phyloP scores from a whole-genome alignment of 2,329 filamentous ascomycete species.

The Cadophora gregata region DNA sequence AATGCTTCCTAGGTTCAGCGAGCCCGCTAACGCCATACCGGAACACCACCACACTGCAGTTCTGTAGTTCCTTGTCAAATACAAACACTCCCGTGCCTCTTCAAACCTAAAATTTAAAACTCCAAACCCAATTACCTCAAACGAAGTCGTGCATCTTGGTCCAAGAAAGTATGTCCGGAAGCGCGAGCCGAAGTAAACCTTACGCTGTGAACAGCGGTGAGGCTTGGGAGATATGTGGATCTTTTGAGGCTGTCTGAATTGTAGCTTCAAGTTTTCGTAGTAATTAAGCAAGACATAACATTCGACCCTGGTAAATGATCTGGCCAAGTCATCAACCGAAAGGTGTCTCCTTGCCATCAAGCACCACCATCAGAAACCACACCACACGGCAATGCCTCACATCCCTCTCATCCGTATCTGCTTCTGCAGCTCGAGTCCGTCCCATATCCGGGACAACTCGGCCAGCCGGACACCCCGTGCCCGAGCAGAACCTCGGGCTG shows the following conservation, averaged over 20 bases:
- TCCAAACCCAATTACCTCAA: neutral
- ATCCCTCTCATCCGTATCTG: neutral
- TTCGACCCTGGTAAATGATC: neutral
- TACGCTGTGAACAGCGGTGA: neutral
- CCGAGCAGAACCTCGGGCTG: constrained; percentile 1
- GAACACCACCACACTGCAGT: neutral
- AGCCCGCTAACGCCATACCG: neutral
- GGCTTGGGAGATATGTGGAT: neutral
- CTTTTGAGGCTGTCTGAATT: too few relatives aligned
- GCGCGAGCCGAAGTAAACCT: neutral
- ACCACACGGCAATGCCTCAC: too few relatives aligned
- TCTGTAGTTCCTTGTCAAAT: neutral
- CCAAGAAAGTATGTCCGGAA: neutral
- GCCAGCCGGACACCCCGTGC: neutral
- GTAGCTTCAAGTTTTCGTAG: too few relatives aligned
- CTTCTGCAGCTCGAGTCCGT: neutral
- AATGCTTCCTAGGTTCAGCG: neutral
- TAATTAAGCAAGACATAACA: too few relatives aligned
- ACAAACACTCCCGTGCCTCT: too few relatives aligned
- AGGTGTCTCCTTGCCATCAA: neutral
- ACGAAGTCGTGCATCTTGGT: neutral
- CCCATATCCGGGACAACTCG: neutral
- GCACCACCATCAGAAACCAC: neutral
- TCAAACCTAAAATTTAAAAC: neutral
- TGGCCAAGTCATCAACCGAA: neutral